Conservation (phyloP, 1,284 basidiomycete genomes). For the Cystobasidium slooffiae region DNA sequence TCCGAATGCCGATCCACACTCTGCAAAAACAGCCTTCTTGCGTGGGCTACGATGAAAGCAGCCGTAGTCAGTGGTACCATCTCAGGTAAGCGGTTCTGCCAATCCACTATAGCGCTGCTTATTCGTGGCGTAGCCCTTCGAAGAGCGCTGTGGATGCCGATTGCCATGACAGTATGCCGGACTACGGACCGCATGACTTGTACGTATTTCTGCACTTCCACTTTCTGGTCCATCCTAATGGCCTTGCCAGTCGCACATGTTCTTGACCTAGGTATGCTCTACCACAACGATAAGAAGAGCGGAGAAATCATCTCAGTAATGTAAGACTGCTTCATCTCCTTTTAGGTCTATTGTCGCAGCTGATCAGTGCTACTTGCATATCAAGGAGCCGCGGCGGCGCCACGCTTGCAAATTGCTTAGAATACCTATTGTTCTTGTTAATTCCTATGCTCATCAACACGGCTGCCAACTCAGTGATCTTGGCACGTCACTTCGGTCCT, state of each 20-base stretch:
- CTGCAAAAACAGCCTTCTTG: conserved; percentile 1
- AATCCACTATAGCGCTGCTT: neutral
- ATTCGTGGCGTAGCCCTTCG: neutral
- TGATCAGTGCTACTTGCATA: neutral
- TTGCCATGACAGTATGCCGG: neutral
- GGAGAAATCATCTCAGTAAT: conserved; percentile 65
- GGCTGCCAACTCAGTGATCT: neutral
- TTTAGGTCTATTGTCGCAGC: too few relatives aligned
- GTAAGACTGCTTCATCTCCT: too few relatives aligned
- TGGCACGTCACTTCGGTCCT: neutral
- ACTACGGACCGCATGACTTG: conserved; percentile 1
- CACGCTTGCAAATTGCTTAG: too few relatives aligned
- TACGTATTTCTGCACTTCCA: neutral
- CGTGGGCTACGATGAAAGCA: conserved; percentile 9
- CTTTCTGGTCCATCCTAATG: neutral
- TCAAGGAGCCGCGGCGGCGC: too few relatives aligned
- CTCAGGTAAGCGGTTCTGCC: neutral
- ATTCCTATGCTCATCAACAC: neutral
- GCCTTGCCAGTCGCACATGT: conserved; percentile 64
- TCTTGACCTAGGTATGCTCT: conserved; percentile 79
- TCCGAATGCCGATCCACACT: conserved; percentile 51
- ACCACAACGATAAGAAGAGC: conserved; percentile 74
- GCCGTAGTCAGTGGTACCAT: neutral
- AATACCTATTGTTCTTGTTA: too few relatives aligned
- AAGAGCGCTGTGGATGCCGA: conserved; percentile 13